Conservation (phyloP, 306 rosid genomes). For the Prunus campanulata region DNA sequence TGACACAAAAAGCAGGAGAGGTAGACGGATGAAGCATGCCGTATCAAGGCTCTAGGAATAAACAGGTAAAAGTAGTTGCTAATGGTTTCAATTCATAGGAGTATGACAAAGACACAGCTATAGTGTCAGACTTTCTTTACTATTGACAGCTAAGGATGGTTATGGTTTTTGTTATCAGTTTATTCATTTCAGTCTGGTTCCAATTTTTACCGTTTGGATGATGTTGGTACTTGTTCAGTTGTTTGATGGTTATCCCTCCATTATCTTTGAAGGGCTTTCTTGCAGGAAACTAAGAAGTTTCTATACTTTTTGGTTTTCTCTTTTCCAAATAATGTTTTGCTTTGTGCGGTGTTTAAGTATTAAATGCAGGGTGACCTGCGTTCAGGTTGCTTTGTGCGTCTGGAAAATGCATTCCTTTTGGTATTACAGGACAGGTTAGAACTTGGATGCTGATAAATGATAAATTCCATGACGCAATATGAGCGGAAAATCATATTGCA, state of each 20-base stretch:
- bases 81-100: neutral
- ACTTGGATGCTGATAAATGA: too few relatives aligned
- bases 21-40: neutral
- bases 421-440: too few relatives aligned
- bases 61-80: constrained; percentile 14
- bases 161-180: neutral
- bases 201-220: neutral
- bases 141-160: constrained; percentile 1
- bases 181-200: neutral
- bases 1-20: constrained; percentile 2
- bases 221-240: neutral
- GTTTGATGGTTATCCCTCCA: neutral
- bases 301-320: neutral
- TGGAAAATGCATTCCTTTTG: too few relatives aligned
- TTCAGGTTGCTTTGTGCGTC: too few relatives aligned
- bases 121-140: neutral
- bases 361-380: too few relatives aligned
- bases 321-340: neutral
- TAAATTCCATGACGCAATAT: too few relatives aligned
- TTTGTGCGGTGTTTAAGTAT: neutral
- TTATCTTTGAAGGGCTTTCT: neutral
- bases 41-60: constrained; percentile 17
- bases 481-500: too few relatives aligned
- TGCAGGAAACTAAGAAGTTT: neutral
- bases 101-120: constrained; percentile 13